Base-by-base conservation (phyloP, 139 green algal genomes). In the Ostreobium quekettii region DNA sequence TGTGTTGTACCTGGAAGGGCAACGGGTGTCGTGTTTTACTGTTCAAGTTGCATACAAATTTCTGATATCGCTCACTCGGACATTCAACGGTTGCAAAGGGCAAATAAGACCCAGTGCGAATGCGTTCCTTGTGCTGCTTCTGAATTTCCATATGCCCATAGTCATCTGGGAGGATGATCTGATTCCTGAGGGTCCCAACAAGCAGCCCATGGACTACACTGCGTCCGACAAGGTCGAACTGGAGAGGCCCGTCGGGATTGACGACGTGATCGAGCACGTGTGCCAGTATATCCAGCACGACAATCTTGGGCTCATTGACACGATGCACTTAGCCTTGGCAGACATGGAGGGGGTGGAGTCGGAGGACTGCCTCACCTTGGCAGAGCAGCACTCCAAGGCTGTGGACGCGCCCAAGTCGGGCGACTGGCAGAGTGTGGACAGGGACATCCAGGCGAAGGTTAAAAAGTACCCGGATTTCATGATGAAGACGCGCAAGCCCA, bases 381-480 rank as follows among this genome's bases (percentile, higher is more conserved):
- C 61, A 3, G 36, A 56, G 35, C 11, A 49, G 8, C 61, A 68
- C 26, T 19, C 61, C 5, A 53, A 57, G 7, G 33, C 32, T 30
- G 61, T 68, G 7, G 61, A 68, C 35, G 61, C 61, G 26, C 32
- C 32, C 8, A 68, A 68, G 36, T 57, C 61, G 24, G 61, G 61
- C 8, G 35, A 56, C 61, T 68, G 61, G 61, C 35, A 53, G 35
- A 31, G 5, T 3, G 5, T 68, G 35, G 30, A 35, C 7, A 32
- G 8, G 35, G 35, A 68, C 11, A 31, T 56, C 35, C 30, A 31
- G 8, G 35, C 11, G 3, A 19, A 36, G 36, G 22, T 68, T 4
- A 68, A 3, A 32, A 56, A 31, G 36, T 68, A 68, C 24, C 61
- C 61, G 4, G 61, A 68, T 28, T 68, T 68, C 61, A 68, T 68